phyloP scores from a whole-genome alignment of 805 yeast species.

The Yarrowia osloensis region DNA sequence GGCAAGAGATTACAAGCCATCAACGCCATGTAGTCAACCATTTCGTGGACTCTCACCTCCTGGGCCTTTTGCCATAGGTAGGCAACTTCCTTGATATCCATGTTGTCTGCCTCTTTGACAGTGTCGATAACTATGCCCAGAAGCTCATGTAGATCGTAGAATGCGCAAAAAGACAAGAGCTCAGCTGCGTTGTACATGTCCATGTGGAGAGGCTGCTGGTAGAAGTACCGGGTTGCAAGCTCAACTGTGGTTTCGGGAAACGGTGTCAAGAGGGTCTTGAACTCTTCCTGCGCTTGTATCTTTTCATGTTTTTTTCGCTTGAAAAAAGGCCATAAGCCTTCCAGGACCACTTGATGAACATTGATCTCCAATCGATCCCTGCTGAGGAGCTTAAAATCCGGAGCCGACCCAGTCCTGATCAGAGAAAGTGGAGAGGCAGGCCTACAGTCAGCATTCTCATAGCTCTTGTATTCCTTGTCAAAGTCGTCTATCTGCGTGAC shows the following conservation, averaged over 20 bases:
- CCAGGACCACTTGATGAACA: no score
- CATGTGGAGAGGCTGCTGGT: background rate
- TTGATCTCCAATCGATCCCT: no score
- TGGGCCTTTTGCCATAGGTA: background rate
- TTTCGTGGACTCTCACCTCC: background rate
- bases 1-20: background rate
- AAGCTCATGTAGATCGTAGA: background rate
- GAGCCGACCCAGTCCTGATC: no score
- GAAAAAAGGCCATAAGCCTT: no score
- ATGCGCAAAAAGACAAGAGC: background rate
- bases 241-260: background rate
- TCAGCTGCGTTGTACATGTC: background rate
- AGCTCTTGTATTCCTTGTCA: no score
- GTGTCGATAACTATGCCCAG: background rate
- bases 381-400: no score
- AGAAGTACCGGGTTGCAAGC: background rate
- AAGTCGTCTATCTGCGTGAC: no score
- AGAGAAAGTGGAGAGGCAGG: no score
- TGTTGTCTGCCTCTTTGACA: background rate
- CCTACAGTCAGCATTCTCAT: no score
- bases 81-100: background rate
- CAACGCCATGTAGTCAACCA: background rate
- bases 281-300: no score
- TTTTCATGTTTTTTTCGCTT: no score
- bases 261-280: no score